Base-by-base conservation (phyloP, 192 early-diverging fungal genomes). In the Powellomyces hirtus region DNA sequence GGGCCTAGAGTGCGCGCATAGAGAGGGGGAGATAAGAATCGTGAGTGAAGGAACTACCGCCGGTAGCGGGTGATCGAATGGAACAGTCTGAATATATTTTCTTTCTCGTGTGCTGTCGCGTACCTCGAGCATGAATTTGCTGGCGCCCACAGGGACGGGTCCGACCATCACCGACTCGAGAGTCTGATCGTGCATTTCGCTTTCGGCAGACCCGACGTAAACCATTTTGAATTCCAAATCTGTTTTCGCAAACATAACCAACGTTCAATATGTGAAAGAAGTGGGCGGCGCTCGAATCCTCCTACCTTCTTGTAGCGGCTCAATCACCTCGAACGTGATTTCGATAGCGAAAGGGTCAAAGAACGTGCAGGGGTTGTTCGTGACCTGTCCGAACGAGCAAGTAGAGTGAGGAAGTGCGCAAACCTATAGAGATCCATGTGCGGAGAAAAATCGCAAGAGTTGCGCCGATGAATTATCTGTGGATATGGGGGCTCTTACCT, bases 191-290 rank as follows among this genome's bases (percentile, higher is more conserved):
- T 91, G 81, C 27, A 85, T 79, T 38, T 85, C 86, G 67, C 84
- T 88, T 69, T 96, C 90, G 1, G 92, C 88, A 7, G 92, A 92
- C 26, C 94, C 93, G 18, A 98, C 95, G 68, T 97, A 97, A 35
- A 81, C 68, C 35, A 99, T 85, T 81, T 96, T 97, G 88, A 96
- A 99, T 78, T 99, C 97, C 33, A 99, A 79, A 81, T 99, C 94
- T 72, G 35, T n/a, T n/a, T n/a, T n/a, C n/a, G n/a, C n/a, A n/a
- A n/a, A n/a, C n/a, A n/a, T n/a, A n/a, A n/a, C n/a, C n/a, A n/a
- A n/a, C n/a, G n/a, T n/a, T n/a, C n/a, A n/a, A n/a, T n/a, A n/a
- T n/a, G n/a, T n/a, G n/a, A n/a, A n/a, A n/a, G n/a, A n/a, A n/a
- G n/a, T n/a, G n/a, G n/a, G n/a, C n/a, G n/a, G n/a, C n/a, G n/a